phyloP scores from a whole-genome alignment of 2,329 filamentous ascomycete genomes.

The Colletotrichum falcatum region DNA sequence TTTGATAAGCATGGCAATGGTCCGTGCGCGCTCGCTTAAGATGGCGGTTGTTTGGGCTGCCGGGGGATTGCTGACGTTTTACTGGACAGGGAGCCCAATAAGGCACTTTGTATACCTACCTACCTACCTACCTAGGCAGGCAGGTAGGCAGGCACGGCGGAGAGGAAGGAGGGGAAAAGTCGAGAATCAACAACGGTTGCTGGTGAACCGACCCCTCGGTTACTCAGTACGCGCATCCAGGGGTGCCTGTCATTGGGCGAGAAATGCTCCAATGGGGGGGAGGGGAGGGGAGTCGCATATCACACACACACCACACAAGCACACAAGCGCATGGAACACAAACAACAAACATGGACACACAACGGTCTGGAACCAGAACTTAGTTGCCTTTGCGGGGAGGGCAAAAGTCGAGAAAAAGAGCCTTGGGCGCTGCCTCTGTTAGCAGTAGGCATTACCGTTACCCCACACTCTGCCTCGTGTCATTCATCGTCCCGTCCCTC shows the following conservation, averaged over 20 bases:
- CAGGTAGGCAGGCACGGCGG: too few species aligned
- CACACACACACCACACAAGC: background rate
- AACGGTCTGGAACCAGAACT: background rate
- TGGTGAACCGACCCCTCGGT: constrained; percentile 37
- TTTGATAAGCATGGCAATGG: background rate
- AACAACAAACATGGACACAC: too few species aligned
- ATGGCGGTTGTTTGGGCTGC: constrained; percentile 19
- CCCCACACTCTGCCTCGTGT: constrained; percentile 38
- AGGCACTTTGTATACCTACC: too few species aligned
- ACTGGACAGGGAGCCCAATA: constrained; percentile 29
- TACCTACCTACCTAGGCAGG: too few species aligned
- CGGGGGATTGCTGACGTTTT: constrained; percentile 22
- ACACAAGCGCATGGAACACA: background rate
- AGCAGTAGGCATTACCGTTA: too few species aligned
- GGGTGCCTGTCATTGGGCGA: constrained; percentile 7
- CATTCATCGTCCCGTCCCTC: constrained; percentile 2
- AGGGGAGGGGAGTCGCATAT: background rate
- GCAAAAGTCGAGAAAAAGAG: background rate
- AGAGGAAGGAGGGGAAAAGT: constrained; percentile 24
- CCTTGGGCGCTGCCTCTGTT: too few species aligned
- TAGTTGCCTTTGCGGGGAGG: background rate
- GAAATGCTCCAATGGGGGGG: background rate
- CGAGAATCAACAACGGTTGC: constrained; percentile 37
- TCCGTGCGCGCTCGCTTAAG: constrained; percentile 13
- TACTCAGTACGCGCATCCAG: background rate